Conservation (phyloP, 2,329 filamentous ascomycete species). For the Phyllosticta citriasiana region DNA sequence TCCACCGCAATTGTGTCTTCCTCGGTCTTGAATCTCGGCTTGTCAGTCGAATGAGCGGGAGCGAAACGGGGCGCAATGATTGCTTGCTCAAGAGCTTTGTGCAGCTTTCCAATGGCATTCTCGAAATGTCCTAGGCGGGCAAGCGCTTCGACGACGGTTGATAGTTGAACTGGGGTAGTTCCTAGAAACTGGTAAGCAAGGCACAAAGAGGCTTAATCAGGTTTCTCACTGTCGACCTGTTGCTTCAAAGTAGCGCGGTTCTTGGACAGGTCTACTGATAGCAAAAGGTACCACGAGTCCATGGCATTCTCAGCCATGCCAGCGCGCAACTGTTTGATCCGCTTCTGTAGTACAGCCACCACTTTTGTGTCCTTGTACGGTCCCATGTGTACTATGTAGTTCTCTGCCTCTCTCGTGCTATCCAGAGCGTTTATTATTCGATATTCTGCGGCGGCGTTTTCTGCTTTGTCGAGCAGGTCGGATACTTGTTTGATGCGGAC, state of each 20-base stretch:
- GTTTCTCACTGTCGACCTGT: conserved; percentile 40
- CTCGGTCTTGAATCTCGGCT: conserved; percentile 22
- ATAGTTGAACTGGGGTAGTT: conserved; percentile 19
- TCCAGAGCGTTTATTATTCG: conserved; percentile 39
- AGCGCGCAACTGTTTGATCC: conserved; percentile 55
- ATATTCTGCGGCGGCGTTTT: conserved; percentile 34
- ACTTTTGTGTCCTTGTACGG: conserved; percentile 52
- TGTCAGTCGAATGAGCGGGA: conserved; percentile 24
- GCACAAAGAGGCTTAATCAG: neutral
- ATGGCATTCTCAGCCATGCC: conserved; percentile 57
- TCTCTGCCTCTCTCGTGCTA: conserved; percentile 39
- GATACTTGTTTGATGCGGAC: conserved; percentile 43
- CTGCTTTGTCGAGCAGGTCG: conserved; percentile 37
- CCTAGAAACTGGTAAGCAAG: neutral
- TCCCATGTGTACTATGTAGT: conserved; percentile 49
- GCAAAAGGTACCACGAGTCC: conserved; percentile 59
- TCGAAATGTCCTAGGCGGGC: conserved; percentile 30
- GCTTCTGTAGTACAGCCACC: conserved; percentile 54
- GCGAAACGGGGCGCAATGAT: conserved; percentile 51
- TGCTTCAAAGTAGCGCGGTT: conserved; percentile 48
- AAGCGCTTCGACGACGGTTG: conserved; percentile 26
- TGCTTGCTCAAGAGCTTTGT: conserved; percentile 51
- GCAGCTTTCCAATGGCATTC: conserved; percentile 48
- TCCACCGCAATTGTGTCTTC: conserved; percentile 25
- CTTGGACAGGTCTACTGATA: conserved; percentile 50